These are phyloP conservation scores for Rubia balearica DNA, from an alignment of 305 asterid genomes.

Conservation along the genomic window DNA sequence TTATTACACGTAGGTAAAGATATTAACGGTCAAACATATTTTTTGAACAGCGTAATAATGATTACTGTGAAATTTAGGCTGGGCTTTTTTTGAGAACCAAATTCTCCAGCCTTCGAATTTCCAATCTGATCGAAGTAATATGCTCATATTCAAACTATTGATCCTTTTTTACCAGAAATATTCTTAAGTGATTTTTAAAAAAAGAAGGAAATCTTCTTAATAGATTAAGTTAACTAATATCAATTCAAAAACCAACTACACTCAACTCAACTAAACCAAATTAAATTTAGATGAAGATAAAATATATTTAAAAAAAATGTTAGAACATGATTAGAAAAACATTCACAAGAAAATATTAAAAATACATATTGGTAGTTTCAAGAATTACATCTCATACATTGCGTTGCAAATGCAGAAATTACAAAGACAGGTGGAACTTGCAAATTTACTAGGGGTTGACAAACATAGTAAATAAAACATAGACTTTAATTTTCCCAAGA, in stretches of 20 bases:
- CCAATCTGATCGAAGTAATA: not conserved
- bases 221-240: too few species aligned
- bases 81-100: not conserved
- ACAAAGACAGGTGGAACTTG: conserved; percentile 2
- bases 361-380: not conserved
- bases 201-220: too few species aligned
- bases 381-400: not conserved
- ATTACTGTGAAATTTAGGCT: too few species aligned
- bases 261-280: too few species aligned
- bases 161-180: too few species aligned
- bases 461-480: not conserved
- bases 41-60: too few species aligned
- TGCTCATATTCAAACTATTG: not conserved
- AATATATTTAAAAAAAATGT: too few species aligned
- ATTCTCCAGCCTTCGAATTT: not conserved
- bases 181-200: too few species aligned
- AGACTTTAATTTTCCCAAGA: not conserved
- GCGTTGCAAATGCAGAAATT: not conserved
- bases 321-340: not conserved
- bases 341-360: not conserved
- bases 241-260: too few species aligned
- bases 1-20: too few species aligned
- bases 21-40: too few species aligned
- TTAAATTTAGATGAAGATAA: too few species aligned
- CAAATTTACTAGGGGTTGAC: not conserved